These are phyloP conservation scores for Rhodotorula taiwanensis DNA, from an alignment of 768 basidiomycete genomes.

Conservation along the genomic window DNA sequence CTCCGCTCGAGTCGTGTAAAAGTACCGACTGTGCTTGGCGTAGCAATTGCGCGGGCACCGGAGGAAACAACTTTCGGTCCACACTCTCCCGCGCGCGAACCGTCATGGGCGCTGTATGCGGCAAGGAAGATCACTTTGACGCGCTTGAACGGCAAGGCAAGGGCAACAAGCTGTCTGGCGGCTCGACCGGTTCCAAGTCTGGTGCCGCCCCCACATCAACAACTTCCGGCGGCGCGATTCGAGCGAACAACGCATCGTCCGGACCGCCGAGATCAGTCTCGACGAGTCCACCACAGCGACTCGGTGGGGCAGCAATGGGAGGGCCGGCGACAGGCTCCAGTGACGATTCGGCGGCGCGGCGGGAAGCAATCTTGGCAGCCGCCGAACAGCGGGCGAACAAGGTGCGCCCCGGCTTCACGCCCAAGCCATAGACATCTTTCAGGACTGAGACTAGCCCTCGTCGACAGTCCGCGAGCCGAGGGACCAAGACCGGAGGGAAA, in stretches of 20 bases:
- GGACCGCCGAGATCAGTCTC: neutral
- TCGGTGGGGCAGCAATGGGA: neutral
- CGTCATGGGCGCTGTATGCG: constrained; percentile 25
- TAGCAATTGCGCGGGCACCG: no score
- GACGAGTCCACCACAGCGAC: constrained; percentile 13
- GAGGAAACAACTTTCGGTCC: no score
- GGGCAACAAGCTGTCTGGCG: neutral
- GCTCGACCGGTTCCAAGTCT: neutral
- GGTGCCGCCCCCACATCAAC: neutral
- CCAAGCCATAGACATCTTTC: no score
- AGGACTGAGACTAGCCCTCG: neutral
- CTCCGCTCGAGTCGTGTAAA: neutral
- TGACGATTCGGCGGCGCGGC: neutral
- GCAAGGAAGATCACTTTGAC: constrained; percentile 32
- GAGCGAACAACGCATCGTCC: neutral
- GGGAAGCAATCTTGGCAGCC: constrained; percentile 21
- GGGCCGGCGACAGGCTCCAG: neutral
- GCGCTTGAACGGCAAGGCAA: neutral
- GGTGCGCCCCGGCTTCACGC: neutral
- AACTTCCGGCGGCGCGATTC: neutral
- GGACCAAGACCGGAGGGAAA: constrained; percentile 5
- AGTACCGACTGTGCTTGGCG: no score
- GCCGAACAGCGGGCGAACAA: constrained; percentile 9
- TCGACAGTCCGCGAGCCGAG: neutral
- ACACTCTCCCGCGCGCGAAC: no score